phyloP scores from a whole-genome alignment of 257 asterid species.

The Mitragyna speciosa region DNA sequence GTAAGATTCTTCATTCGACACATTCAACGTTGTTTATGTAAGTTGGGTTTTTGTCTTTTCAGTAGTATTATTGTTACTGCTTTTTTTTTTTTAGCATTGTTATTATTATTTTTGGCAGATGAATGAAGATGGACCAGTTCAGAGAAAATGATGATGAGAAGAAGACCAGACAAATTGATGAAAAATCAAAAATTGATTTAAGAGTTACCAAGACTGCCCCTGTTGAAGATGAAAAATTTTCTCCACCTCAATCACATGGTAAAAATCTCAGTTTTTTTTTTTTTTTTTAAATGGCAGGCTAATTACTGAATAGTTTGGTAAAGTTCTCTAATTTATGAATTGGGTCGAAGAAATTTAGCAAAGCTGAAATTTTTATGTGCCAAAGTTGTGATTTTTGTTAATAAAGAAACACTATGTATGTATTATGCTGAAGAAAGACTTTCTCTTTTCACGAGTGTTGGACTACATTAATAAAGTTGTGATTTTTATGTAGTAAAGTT shows the following conservation, averaged over 20 bases:
- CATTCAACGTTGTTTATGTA: neutral
- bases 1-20: neutral
- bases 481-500: neutral
- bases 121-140: slow-evolving; percentile 41
- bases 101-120: slow-evolving; percentile 22
- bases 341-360: neutral
- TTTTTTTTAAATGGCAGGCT: neutral
- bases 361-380: neutral
- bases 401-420: neutral
- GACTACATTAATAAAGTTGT: neutral
- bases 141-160: slow-evolving; percentile 24
- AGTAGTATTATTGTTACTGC: no score
- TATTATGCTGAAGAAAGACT: no score
- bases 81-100: neutral
- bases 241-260: slow-evolving; percentile 35
- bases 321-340: neutral
- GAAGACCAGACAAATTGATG: slow-evolving; percentile 15
- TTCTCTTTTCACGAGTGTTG: no score
- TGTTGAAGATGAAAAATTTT: slow-evolving; percentile 37
- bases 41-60: no score
- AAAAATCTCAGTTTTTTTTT: neutral
- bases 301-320: neutral
- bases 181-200: slow-evolving; percentile 23
- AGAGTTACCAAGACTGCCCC: slow-evolving; percentile 40
- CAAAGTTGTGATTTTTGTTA: neutral